Evolutionary conservation across 1,284 basidiomycete genomes (phyloP), one percentile per base, ranked within the genome.

Genomic region (Rhodotorula sp.): DNA sequence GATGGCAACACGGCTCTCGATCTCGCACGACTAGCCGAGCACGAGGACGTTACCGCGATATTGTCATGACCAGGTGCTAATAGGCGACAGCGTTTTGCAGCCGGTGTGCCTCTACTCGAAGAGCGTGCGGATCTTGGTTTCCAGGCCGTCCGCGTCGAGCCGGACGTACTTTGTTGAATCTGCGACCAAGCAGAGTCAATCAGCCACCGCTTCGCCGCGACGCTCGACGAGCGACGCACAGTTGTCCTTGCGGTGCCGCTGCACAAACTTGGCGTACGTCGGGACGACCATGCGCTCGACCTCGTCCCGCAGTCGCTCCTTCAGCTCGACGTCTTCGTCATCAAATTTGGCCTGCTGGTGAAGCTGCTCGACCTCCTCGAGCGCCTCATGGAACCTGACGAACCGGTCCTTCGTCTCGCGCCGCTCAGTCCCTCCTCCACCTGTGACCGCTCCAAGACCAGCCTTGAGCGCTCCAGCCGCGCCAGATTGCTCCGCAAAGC

Each of bases 1-100:
- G 90, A 92, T 76, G 86, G 85, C 30, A 82, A 89, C 70, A 85
- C 86, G 20, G 85, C 88, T 5, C 74, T 81, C 51, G 88, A 90
- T 73, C 80, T 92, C 64, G 90, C 90, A 59, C 79, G 81, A 49
- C 83, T 88, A 61, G 87, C 88, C 20, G 88, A 87, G 44, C 88
- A 89, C 73, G 80, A 84, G 44, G 84, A 86, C 7, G 85, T 92
- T 73, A 85, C 83, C 69, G 77, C 81, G 49, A 78, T 87, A 70
- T 80, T 91, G 65, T 52, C 66, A 13, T 59, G 51, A 36, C 8
- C 15, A 52, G 22, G 15, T 30, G 46, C 29, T 9, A 36, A 27
- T 44, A 44, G 6, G 32, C 9, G 54, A 22, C 53, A 22, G 20
- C 32, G 17, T 39, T 11, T 9, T 11, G 34, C 22, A 39, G 3